Evolutionary conservation across 2,329 filamentous ascomycete genomes (phyloP), one percentile per base, ranked within the genome.

Genomic region (Hypoxylon sp.): DNA sequence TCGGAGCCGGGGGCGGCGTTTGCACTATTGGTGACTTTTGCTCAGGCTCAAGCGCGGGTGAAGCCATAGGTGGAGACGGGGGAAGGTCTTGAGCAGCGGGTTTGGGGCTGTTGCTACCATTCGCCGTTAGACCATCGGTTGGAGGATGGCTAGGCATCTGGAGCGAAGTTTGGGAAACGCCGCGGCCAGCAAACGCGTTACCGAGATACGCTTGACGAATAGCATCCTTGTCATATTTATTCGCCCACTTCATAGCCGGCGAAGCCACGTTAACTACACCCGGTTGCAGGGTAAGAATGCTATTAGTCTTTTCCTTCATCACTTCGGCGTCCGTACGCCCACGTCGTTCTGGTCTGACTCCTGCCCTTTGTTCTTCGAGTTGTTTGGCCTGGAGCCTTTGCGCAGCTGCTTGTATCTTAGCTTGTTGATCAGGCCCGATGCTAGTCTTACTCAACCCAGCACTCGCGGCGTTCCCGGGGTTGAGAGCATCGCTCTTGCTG

Each of bases 241-340:
- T 93, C 21, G 93, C 91, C 94, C 94, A 99, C 71, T 96, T 96
- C 86, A 99, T 88, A 1, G 94, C 94, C 16, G 91, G 89, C 6
- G 89, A 94, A 12, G 92, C 93, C 69, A 96, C 94, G 43, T 80
- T 91, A 65, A 92, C 79, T 55, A 97, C 88, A 43, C 86, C 82
- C 1, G 91, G 89, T 67, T 96, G 92, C 35, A 97, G 76, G 2
- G 91, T 96, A 66, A 97, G 81, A 47, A 96, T 83, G 60, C 94
- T 99, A 70, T 87, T 92, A 2, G 91, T 97, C 79, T 95, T 96
- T 48, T 75, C 81, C 57, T 70, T 83, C 77, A 72, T 81, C 70
- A 71, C 70, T 60, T 76, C 83, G 63, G 69, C 78, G 69, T 80
- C 87, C 62, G 71, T 82, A 67, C 78, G 79, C 38, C 79, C 78